Evolutionary conservation across 129 eudicot genomes (phyloP).

Genomic region (Tagetes erecta): DNA sequence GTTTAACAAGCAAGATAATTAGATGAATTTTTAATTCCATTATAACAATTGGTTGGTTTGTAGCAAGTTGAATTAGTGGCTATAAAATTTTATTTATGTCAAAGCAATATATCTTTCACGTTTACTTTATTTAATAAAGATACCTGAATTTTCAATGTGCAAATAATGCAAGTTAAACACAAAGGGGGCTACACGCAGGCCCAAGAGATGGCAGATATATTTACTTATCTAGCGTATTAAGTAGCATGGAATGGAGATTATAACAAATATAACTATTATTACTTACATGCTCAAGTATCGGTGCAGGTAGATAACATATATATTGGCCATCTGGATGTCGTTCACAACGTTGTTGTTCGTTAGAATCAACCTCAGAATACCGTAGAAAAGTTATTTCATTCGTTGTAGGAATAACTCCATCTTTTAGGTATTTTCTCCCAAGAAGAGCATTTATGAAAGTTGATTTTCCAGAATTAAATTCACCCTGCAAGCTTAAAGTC

Average conservation of each 20-base stretch:
- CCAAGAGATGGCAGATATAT: constrained; percentile 1
- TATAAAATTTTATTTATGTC: not conserved
- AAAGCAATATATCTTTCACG: not conserved
- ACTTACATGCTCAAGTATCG: constrained; percentile 80
- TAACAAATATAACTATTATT: not conserved
- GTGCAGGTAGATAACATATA: constrained; percentile 81
- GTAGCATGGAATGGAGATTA: too few relatives aligned
- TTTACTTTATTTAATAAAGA: not conserved
- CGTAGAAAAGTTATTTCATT: constrained; percentile 87
- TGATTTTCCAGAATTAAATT: constrained; percentile 95
- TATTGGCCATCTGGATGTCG: constrained; percentile 97
- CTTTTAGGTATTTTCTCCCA: constrained; percentile 76
- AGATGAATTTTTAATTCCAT: not conserved
- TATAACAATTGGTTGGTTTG: not conserved
- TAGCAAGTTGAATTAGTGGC: not conserved
- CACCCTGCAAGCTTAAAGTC: constrained; percentile 60
- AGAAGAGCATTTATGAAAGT: constrained; percentile 92
- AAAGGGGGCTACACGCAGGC: not conserved
- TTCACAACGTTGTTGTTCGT: constrained; percentile 68
- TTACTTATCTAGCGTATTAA: not conserved
- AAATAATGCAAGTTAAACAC: not conserved
- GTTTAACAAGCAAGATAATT: not conserved
- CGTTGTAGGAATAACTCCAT: constrained; percentile 96
- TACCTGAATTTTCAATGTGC: not conserved
- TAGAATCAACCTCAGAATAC: constrained; percentile 59